Percentiles rank a stretch among this genome's conserved stretches.
These are phyloP conservation scores for Arthrobotrys iridis DNA, from an alignment of 2,329 filamentous ascomycete genomes.

Conservation along the genomic window DNA sequence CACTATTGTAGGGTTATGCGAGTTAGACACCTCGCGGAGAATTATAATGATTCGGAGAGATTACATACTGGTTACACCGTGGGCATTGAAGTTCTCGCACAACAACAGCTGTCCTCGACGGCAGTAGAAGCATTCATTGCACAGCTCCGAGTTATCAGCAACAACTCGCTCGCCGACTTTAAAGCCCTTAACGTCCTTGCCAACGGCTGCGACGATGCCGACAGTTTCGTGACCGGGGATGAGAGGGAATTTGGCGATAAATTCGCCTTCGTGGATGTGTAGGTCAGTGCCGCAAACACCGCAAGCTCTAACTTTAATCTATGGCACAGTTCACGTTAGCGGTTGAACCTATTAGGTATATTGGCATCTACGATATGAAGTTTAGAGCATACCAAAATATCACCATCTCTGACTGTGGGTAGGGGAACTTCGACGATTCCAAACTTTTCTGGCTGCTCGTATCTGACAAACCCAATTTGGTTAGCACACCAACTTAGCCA, in stretches of 20 bases:
- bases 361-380: background rate
- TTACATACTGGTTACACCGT: slow-evolving; percentile 68
- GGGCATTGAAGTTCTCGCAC: slow-evolving; percentile 75
- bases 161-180: slow-evolving; percentile 72
- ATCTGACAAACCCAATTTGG: slow-evolving; percentile 60
- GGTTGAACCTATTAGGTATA: background rate
- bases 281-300: slow-evolving; percentile 68
- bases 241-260: slow-evolving; percentile 66
- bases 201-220: slow-evolving; percentile 71
- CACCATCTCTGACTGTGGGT: slow-evolving; percentile 69
- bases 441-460: slow-evolving; percentile 72
- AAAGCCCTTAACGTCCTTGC: slow-evolving; percentile 70
- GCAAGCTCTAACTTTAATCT: slow-evolving; percentile 74
- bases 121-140: slow-evolving; percentile 78
- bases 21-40: background rate
- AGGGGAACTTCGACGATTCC: slow-evolving; percentile 72
- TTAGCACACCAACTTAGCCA: slow-evolving; percentile 1
- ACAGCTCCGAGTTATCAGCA: slow-evolving; percentile 73
- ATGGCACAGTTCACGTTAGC: slow-evolving; percentile 31
- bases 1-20: slow-evolving; percentile 61
- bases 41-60: background rate
- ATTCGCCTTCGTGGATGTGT: slow-evolving; percentile 76
- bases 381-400: slow-evolving; percentile 65
- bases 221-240: slow-evolving; percentile 72
- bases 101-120: slow-evolving; percentile 73